Conservation (phyloP, 331 rosid species). For the Pyracantha coccinea region DNA sequence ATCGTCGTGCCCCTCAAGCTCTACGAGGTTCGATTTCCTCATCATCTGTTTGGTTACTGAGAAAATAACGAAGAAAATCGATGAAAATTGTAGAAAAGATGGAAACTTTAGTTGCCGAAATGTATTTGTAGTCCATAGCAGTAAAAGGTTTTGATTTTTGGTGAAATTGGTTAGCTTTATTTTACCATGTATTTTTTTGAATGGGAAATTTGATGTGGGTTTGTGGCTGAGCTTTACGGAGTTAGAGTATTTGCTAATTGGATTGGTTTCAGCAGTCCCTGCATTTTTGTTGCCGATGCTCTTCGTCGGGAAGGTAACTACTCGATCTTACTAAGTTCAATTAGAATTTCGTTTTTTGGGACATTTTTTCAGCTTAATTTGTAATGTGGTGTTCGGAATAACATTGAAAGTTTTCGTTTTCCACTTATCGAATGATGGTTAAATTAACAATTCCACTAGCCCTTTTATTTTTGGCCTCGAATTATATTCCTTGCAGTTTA, state of each 20-base stretch:
- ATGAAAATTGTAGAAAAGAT: neutral
- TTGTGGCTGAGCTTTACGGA: conserved; percentile 61
- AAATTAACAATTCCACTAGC: neutral
- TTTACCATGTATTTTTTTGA: neutral
- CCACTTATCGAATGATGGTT: neutral
- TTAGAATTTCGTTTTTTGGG: neutral
- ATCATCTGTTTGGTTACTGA: neutral
- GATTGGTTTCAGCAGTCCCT: conserved; percentile 84
- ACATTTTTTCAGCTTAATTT: neutral
- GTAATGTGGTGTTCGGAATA: neutral
- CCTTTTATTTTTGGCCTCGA: neutral
- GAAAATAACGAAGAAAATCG: neutral
- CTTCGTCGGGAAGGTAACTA: conserved; percentile 64
- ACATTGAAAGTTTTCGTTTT: neutral
- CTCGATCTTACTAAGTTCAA: neutral
- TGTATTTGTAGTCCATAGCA: neutral
- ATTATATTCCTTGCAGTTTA: neutral
- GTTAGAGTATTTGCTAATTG: conserved; percentile 83
- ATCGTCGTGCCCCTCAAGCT: conserved; percentile 77
- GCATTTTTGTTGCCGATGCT: conserved; percentile 71
- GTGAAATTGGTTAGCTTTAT: neutral
- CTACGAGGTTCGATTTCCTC: conserved; percentile 53
- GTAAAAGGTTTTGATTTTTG: neutral
- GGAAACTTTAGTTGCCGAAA: neutral
- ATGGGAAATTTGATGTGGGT: neutral